These are phyloP conservation scores for Diutina sp. DNA, from an alignment of 1,139 yeast genomes.

Conservation along the genomic window DNA sequence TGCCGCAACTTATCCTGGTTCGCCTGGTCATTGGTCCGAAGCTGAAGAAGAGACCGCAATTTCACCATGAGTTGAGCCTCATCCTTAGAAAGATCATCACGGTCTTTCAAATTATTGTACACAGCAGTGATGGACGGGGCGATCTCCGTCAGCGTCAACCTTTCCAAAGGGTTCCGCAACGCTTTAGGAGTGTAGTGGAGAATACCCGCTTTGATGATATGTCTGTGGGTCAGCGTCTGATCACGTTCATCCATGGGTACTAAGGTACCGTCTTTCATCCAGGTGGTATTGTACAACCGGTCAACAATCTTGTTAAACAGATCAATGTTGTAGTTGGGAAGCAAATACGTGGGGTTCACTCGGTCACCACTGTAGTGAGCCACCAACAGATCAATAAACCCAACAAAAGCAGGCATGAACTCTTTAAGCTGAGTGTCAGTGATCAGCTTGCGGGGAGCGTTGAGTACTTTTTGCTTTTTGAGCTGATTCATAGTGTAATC, in stretches of 20 bases:
- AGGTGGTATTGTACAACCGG: slow-evolving; percentile 13
- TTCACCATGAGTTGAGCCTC: slow-evolving; percentile 12
- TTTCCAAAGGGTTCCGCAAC: slow-evolving; percentile 12
- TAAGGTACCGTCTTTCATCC: slow-evolving; percentile 12
- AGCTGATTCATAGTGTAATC: slow-evolving; percentile 17
- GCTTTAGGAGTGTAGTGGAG: slow-evolving; percentile 16
- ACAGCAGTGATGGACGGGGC: slow-evolving; percentile 13
- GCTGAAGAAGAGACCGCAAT: slow-evolving; percentile 10
- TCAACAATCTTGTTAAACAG: slow-evolving; percentile 15
- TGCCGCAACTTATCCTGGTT: slow-evolving; percentile 5
- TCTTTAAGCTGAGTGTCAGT: slow-evolving; percentile 12
- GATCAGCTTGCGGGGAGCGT: slow-evolving; percentile 15
- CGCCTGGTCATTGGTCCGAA: slow-evolving; percentile 8
- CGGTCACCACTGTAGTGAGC: slow-evolving; percentile 8
- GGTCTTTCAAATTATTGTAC: slow-evolving; percentile 10
- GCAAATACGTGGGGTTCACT: slow-evolving; percentile 6
- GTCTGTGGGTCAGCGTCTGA: slow-evolving; percentile 12
- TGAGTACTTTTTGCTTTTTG: slow-evolving; percentile 7
- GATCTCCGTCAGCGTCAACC: slow-evolving; percentile 10
- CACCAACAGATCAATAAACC: slow-evolving; percentile 12
- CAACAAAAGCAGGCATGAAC: slow-evolving; percentile 5
- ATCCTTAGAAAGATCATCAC: slow-evolving; percentile 7
- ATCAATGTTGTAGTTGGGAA: slow-evolving; percentile 13
- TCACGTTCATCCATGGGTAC: slow-evolving; percentile 4
- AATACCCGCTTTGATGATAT: slow-evolving; percentile 19